Evolutionary conservation across 2,329 filamentous ascomycete genomes (phyloP), one percentile per base, ranked within the genome.

Genomic region (Corynespora cassiicola): DNA sequence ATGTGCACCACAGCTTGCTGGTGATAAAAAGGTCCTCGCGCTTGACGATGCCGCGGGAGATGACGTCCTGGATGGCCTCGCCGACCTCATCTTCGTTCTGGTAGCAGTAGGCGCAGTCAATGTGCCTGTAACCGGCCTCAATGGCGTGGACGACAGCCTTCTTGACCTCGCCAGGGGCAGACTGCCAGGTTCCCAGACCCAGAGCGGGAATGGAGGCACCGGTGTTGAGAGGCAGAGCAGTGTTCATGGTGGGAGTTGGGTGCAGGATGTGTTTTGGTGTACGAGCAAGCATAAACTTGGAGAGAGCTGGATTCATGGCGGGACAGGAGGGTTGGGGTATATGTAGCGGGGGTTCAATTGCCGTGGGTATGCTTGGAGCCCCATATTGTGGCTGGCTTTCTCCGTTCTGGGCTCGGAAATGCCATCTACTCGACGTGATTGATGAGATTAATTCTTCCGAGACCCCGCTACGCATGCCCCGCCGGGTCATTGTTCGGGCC

Each of bases 81-180:
- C 90, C 90, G 11, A 95, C 89, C 67, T 92, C 88, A 31, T 86
- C 79, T 71, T 95, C 90, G 67, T 95, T 91, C 54, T 77, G 84
- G 69, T 90, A 90, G 71, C 84, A 86, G 74, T 86, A 88, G 5
- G 87, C 85, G 52, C 82, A 80, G 71, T 90, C 87, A 54, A 90
- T 77, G 58, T 77, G 75, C 30, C 68, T 65, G 63, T 77, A 77
- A 12, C 75, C 75, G n/a, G 52, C 53, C 56, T 74, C 73, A 45
- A 77, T 68, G 7, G 75, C 74, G 39, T 75, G 71, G 19, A 68
- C 52, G 6, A 77, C 74, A 11, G 74, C 73, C 34, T 63, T 66
- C 60, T 75, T 73, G 38, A 75, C 74, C 50, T 76, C 65, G 16
- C 74, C 73, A 19, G 71, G 68, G 32, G 54, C 57, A 48, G 64